Percentiles rank a stretch among this genome's conserved stretches.
These are phyloP conservation scores for Pythium sp. DNA, from an alignment of 352 stramenopile species.

Conservation along the genomic window DNA sequence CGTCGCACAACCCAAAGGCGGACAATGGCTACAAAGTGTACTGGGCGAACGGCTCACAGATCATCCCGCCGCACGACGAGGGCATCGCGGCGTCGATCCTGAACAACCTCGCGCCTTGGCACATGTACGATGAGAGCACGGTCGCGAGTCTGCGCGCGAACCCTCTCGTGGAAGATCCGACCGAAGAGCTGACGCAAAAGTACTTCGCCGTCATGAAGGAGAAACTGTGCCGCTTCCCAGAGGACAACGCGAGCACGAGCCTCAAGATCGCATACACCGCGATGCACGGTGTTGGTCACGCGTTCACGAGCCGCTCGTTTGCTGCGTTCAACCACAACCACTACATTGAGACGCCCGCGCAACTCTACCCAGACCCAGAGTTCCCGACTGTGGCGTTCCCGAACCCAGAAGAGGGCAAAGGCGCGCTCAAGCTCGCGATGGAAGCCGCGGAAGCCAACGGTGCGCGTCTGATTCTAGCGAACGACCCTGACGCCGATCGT, in stretches of 20 bases:
- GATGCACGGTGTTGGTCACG: constrained; percentile 97
- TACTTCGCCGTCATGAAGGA: constrained; percentile 69
- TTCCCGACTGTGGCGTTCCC: constrained; percentile 98
- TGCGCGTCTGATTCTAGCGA: constrained; percentile 93
- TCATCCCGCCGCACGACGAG: constrained; percentile 95
- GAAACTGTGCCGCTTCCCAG: constrained; percentile 61
- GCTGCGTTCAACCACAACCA: constrained; percentile 81
- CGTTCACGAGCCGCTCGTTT: constrained; percentile 91
- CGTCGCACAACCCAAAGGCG: constrained; percentile 97
- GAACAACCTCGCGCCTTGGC: constrained; percentile 89
- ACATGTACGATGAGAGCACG: constrained; percentile 49
- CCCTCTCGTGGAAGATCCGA: constrained; percentile 65
- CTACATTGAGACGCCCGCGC: constrained; percentile 85
- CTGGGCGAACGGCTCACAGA: constrained; percentile 95
- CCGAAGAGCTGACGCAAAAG: constrained; percentile 51
- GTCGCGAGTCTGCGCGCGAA: constrained; percentile 32
- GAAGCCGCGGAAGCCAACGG: constrained; percentile 72
- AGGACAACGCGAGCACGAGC: constrained; percentile 50
- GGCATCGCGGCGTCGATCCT: constrained; percentile 91
- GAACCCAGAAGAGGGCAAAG: constrained; percentile 97
- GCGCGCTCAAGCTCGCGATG: constrained; percentile 94
- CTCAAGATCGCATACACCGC: constrained; percentile 94
- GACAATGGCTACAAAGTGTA: constrained; percentile 99
- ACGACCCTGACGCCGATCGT: constrained; percentile 98
- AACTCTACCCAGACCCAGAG: constrained; percentile 92